Percentiles rank a stretch among this genome's conserved stretches.
These are phyloP conservation scores for Pestalotiopsis sp. DNA, from an alignment of 2,329 filamentous ascomycete species.

Conservation along the genomic window DNA sequence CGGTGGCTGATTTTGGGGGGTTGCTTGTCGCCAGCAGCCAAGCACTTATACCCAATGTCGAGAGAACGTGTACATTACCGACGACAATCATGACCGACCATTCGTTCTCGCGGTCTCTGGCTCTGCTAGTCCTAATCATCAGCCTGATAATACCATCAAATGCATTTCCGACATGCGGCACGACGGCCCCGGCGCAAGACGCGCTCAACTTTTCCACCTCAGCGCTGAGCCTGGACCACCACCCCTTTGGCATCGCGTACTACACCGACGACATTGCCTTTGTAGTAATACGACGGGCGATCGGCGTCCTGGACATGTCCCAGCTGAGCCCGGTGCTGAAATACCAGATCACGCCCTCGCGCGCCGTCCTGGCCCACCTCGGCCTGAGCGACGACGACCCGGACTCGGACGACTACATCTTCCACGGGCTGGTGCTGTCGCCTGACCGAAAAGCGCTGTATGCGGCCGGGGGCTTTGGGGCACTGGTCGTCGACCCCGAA, in stretches of 20 bases:
- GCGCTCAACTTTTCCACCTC: not conserved
- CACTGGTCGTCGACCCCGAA: not conserved
- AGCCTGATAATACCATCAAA: not conserved
- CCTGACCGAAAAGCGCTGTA: not conserved
- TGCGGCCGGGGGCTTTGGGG: not conserved
- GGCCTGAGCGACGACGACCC: not conserved
- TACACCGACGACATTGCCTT: conserved; percentile 3
- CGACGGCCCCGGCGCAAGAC: not conserved
- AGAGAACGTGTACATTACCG: not conserved
- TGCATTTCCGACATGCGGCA: not conserved
- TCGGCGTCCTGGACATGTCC: conserved; percentile 2
- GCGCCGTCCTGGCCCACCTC: not conserved
- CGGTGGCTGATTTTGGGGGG: too few species aligned
- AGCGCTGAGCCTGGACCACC: not conserved
- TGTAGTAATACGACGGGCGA: not conserved
- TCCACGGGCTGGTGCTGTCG: not conserved
- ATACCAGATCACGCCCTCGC: not conserved
- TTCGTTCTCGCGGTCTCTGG: not conserved
- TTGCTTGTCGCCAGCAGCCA: not conserved
- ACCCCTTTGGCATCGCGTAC: conserved; percentile 10
- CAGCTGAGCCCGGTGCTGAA: not conserved
- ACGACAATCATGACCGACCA: not conserved
- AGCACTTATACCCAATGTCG: not conserved
- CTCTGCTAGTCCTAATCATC: not conserved
- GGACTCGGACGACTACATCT: conserved; percentile 3